Evolutionary conservation across 2,329 filamentous ascomycete species (phyloP).

Genomic region (Phaeophleospora eucalypticola): DNA sequence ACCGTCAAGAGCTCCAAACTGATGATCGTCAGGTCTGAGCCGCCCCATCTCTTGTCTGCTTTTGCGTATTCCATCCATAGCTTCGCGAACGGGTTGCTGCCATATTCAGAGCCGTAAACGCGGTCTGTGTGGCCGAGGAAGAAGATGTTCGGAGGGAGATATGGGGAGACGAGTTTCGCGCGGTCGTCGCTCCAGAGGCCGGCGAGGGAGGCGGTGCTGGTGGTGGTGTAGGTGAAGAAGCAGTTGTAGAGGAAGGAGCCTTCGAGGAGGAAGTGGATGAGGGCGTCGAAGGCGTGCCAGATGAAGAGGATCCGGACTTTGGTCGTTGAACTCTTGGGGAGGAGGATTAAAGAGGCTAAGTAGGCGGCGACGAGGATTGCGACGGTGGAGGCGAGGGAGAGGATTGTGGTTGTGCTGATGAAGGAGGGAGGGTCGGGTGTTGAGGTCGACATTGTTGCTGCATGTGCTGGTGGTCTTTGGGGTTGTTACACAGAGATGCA

Average conservation of each 20-base stretch:
- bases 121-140: constrained; percentile 53
- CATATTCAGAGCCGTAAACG: constrained; percentile 59
- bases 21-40: constrained; percentile 54
- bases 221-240: constrained; percentile 66
- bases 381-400: constrained; percentile 53
- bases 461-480: too few relatives aligned
- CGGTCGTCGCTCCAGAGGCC: constrained; percentile 14
- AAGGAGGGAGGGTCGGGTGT: constrained; percentile 16
- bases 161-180: constrained; percentile 31
- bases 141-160: constrained; percentile 46
- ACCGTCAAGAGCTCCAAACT: constrained; percentile 60
- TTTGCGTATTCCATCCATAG: constrained; percentile 65
- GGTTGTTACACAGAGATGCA: too few relatives aligned
- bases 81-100: constrained; percentile 48
- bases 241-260: constrained; percentile 90
- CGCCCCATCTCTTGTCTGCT: constrained; percentile 59
- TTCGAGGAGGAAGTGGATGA: constrained; percentile 89
- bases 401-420: constrained; percentile 49
- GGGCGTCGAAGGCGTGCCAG: constrained; percentile 90
- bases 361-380: constrained; percentile 53
- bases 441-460: constrained; percentile 3
- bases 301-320: constrained; percentile 76
- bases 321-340: constrained; percentile 52
- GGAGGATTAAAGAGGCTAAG: constrained; percentile 43
- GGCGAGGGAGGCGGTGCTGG: too few relatives aligned